phyloP scores from a whole-genome alignment of 441 rosid species.

The Gossypium trilobum region DNA sequence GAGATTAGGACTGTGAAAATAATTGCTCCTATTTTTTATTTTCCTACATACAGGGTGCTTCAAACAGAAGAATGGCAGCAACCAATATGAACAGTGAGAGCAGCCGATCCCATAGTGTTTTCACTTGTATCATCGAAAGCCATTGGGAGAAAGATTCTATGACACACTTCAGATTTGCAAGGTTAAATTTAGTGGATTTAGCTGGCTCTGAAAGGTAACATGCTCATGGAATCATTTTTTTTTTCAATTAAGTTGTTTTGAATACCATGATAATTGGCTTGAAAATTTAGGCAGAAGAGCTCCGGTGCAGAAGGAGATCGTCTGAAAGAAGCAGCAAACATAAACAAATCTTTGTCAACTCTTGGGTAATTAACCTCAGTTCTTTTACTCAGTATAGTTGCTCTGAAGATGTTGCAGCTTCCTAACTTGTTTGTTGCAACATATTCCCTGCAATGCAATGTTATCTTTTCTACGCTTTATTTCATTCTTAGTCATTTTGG shows the following conservation, averaged over 20 bases:
- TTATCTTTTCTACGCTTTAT: slow-evolving; percentile 8
- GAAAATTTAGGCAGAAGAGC: slow-evolving; percentile 71
- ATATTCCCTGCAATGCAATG: slow-evolving; percentile 7
- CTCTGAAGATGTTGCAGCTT: not conserved
- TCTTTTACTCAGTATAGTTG: slow-evolving; percentile 2
- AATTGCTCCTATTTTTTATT: slow-evolving; percentile 11
- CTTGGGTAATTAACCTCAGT: slow-evolving; percentile 54
- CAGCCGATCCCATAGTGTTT: slow-evolving; percentile 94
- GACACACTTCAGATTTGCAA: slow-evolving; percentile 75
- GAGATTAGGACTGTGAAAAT: slow-evolving; percentile 15
- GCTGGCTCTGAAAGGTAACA: slow-evolving; percentile 95
- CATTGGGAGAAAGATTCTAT: slow-evolving; percentile 80
- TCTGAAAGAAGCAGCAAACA: slow-evolving; percentile 91
- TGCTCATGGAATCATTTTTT: not conserved
- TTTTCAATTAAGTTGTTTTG: not conserved
- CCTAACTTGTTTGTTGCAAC: not conserved
- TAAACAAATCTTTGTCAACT: slow-evolving; percentile 88
- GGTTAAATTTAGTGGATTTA: slow-evolving; percentile 88
- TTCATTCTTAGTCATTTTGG: not conserved
- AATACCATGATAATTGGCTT: slow-evolving; percentile 16
- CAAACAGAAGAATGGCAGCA: slow-evolving; percentile 82
- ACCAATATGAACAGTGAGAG: slow-evolving; percentile 93
- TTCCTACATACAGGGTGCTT: slow-evolving; percentile 54
- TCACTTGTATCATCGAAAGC: slow-evolving; percentile 86
- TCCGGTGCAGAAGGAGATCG: slow-evolving; percentile 98